Evolutionary conservation across 1,139 yeast species (phyloP), one percentile per base, ranked within the genome.

Genomic region (Kluyveromyces marxianus): DNA sequence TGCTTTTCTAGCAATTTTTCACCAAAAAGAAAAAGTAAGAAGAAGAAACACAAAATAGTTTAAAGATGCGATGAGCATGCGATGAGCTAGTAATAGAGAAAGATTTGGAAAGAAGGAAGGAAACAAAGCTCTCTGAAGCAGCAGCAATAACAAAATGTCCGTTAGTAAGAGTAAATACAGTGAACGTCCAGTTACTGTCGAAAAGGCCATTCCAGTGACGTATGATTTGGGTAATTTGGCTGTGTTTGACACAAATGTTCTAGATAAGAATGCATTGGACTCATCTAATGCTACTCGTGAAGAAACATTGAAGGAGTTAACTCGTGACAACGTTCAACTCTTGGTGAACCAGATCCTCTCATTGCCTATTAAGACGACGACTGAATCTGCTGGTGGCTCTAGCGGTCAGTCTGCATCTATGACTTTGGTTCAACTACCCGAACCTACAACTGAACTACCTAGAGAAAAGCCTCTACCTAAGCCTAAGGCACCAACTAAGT

Each of bases 381-480:
- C 94, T 1, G 94, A 85, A 42, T 77, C 88, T 35, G 42, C 43
- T 10, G 76, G 78, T 25, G 69, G 70, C 41, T 72, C 81, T 25
- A 76, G 81, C 21, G 73, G 75, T n/a, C 72, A 70, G 46, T 85
- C 83, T 60, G 76, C 92, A 10, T 76, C 87, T 47, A 81, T 90
- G 77, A 83, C 96, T 4, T 75, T 92, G 54, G 79, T 92, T 47
- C 82, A 78, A 58, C 74, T 92, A 49, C 98, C 98, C 25, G 92
- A 81, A 45, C 95, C 97, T 25, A 69, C 76, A 29, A 84, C 95
- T 27, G 75, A 70, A 48, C 74, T 92, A 54, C 99, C 99, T 47
- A 79, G 99, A 72, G 99, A 92, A 68, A 92, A 92, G 71, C 82
- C 96, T 35, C 69, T 94, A 57, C 99, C 98, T 48, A 89, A 89